Percentiles rank a stretch among this genome's conserved stretches.
Evolutionary conservation across 176 grass and related monocot genomes (phyloP).

Genomic region (Puccinellia tenuiflora): DNA sequence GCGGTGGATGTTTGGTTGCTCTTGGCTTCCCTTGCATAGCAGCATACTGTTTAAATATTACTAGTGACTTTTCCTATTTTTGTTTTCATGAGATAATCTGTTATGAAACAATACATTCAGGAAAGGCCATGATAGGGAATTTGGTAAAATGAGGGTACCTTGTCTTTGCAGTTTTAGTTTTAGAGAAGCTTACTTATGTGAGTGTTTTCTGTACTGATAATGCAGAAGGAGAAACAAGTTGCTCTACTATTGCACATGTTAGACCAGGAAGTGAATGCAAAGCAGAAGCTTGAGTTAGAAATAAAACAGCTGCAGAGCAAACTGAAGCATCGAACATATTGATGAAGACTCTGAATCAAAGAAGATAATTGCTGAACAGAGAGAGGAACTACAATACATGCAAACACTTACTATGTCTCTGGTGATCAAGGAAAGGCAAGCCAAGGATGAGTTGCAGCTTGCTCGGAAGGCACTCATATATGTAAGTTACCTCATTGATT

Average conservation of each 20-base stretch:
- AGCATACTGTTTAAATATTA: not conserved
- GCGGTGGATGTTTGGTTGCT: not conserved
- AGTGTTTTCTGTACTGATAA: not conserved
- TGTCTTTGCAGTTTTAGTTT: not conserved
- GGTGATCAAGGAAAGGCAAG: constrained; percentile 27
- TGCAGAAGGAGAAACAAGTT: constrained; percentile 35
- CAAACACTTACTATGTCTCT: constrained; percentile 25
- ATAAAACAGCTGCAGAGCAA: no score
- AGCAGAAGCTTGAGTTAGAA: no score
- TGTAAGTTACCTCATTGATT: constrained; percentile 8
- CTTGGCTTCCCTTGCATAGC: not conserved
- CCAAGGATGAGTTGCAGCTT: constrained; percentile 40
- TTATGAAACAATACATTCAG: no score
- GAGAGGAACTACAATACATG: constrained; percentile 18
- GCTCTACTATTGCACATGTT: not conserved
- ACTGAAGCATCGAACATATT: no score
- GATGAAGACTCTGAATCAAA: constrained; percentile 14
- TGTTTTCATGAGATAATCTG: no score
- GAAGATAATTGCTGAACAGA: constrained; percentile 15
- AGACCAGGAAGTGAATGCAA: not conserved
- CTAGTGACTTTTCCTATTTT: not conserved
- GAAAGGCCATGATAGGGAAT: no score
- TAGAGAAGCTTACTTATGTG: not conserved
- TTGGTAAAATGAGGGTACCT: not conserved
- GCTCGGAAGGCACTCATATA: constrained; percentile 34